Conservation (phyloP, 2,329 filamentous ascomycete species). For the Fusarium sp. region DNA sequence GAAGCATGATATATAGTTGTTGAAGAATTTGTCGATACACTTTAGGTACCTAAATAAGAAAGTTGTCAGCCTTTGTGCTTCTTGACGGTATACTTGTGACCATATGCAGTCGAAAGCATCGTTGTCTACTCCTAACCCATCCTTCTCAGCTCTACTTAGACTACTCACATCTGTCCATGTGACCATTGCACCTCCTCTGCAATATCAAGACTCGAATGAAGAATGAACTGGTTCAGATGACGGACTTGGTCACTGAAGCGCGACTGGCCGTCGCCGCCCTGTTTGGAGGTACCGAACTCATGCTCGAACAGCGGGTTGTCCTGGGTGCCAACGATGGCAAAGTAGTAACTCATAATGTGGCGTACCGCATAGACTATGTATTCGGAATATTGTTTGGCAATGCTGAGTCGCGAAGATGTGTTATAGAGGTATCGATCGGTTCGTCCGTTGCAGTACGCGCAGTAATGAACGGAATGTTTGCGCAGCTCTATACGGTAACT, state of each 20-base stretch:
- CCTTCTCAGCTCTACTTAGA: background rate
- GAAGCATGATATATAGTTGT: slow-evolving; percentile 95
- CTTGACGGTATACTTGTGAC: background rate
- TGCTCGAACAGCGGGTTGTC: slow-evolving; percentile 97
- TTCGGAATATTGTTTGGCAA: background rate
- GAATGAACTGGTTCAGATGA: slow-evolving; percentile 97
- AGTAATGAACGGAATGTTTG: slow-evolving; percentile 1
- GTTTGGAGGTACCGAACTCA: slow-evolving; percentile 96
- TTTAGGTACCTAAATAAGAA: slow-evolving; percentile 84
- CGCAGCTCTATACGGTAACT: slow-evolving; percentile 7
- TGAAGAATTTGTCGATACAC: slow-evolving; percentile 95
- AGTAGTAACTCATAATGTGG: slow-evolving; percentile 93
- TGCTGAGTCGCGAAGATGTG: background rate
- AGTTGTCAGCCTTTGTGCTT: slow-evolving; percentile 10
- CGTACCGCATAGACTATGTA: slow-evolving; percentile 47
- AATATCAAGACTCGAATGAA: slow-evolving; percentile 93
- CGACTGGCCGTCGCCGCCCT: slow-evolving; percentile 91
- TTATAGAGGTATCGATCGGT: background rate
- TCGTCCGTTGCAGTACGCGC: background rate
- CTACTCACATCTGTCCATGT: slow-evolving; percentile 79
- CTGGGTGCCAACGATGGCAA: slow-evolving; percentile 93
- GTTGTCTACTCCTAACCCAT: background rate
- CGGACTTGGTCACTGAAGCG: slow-evolving; percentile 90
- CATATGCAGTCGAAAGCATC: slow-evolving; percentile 1
- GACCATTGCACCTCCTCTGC: slow-evolving; percentile 98